Conservation (phyloP, 2,329 filamentous ascomycete species). For the Trichoderma sp. region DNA sequence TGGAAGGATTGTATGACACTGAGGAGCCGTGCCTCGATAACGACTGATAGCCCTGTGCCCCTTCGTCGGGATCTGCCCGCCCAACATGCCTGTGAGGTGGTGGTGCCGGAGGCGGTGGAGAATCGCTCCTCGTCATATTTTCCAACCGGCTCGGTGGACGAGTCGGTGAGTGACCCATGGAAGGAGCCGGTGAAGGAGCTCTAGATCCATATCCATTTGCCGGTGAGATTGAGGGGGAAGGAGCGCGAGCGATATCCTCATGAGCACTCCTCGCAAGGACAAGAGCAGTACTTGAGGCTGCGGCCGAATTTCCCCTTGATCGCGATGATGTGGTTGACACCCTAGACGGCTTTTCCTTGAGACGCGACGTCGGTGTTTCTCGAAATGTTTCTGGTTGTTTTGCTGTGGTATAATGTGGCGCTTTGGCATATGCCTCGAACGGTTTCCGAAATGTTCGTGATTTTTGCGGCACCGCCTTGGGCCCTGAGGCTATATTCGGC, state of each 20-base stretch:
- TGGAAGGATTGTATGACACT: slow-evolving; percentile 32
- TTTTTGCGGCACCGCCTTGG: slow-evolving; percentile 56
- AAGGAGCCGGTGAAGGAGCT: slow-evolving; percentile 2
- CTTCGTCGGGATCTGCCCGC: slow-evolving; percentile 27
- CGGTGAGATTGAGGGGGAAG: slow-evolving; percentile 25
- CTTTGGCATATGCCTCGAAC: slow-evolving; percentile 65
- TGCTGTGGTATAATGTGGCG: slow-evolving; percentile 63
- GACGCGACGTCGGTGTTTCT: slow-evolving; percentile 43
- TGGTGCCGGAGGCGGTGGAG: slow-evolving; percentile 77
- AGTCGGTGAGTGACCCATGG: slow-evolving; percentile 21
- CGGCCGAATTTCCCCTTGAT: slow-evolving; percentile 22
- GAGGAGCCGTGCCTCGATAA: slow-evolving; percentile 36
- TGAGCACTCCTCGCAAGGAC: slow-evolving; percentile 31
- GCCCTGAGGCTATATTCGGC: slow-evolving; percentile 52
- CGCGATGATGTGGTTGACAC: slow-evolving; percentile 27
- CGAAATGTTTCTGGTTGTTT: slow-evolving; percentile 59
- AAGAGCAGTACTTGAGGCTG: slow-evolving; percentile 25
- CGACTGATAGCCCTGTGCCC: slow-evolving; percentile 12
- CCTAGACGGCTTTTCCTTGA: slow-evolving; percentile 28
- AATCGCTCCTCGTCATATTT: slow-evolving; percentile 44
- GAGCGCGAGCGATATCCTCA: slow-evolving; percentile 23
- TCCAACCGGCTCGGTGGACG: slow-evolving; percentile 27
- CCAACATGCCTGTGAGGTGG: slow-evolving; percentile 73
- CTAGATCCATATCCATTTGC: slow-evolving; percentile 32
- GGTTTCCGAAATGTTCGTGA: slow-evolving; percentile 64